Conservation (phyloP, 306 rosid genomes). For the Lathyrus sativus region DNA sequence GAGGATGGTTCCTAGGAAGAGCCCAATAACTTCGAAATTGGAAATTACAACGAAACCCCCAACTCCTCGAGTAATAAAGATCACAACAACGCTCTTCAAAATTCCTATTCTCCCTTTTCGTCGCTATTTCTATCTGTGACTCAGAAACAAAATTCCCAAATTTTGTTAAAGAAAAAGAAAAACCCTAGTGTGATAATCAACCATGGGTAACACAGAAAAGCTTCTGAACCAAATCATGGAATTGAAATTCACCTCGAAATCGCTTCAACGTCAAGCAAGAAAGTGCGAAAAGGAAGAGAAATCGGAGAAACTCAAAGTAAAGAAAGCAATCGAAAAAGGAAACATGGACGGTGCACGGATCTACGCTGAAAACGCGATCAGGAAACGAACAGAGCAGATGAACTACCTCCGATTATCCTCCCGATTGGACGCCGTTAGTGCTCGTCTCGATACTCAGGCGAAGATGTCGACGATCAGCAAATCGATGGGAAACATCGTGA, state of each 20-base stretch:
- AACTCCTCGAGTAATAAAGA: neutral
- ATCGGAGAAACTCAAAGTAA: constrained; percentile 84
- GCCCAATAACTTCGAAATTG: neutral
- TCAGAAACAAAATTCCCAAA: constrained; percentile 26
- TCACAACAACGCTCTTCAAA: neutral
- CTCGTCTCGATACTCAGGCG: constrained; percentile 96
- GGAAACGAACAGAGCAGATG: constrained; percentile 93
- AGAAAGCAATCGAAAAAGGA: constrained; percentile 94
- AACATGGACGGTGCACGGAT: constrained; percentile 93
- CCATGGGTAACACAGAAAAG: constrained; percentile 92
- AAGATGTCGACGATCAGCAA: constrained; percentile 89
- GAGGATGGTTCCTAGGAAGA: neutral
- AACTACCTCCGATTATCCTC: constrained; percentile 90
- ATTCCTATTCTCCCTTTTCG: neutral
- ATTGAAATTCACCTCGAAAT: constrained; percentile 83
- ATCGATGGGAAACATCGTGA: constrained; percentile 89
- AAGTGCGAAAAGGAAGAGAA: constrained; percentile 98
- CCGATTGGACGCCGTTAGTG: constrained; percentile 91
- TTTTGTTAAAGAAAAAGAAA: neutral
- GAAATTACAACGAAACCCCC: neutral
- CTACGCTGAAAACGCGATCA: constrained; percentile 96
- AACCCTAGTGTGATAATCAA: constrained; percentile 1
- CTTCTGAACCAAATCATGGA: constrained; percentile 96
- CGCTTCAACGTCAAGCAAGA: constrained; percentile 82
- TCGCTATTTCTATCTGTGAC: neutral